phyloP scores from a whole-genome alignment of 257 asterid genomes.

The Solanum chaucha region DNA sequence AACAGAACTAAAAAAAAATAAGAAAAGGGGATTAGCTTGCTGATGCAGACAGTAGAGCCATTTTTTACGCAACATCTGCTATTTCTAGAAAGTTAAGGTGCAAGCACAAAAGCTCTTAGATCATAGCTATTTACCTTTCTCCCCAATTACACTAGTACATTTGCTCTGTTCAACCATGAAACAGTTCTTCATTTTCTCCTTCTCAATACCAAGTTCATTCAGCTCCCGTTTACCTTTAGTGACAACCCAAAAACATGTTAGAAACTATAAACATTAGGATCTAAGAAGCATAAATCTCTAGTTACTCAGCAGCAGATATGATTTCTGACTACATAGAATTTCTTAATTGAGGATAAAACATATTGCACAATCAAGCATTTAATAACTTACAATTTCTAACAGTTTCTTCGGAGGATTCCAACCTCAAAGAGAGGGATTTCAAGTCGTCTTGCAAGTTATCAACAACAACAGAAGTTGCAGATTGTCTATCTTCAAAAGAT shows the following conservation, averaged over 20 bases:
- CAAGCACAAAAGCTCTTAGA: not conserved
- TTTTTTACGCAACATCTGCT: not conserved
- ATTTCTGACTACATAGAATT: not conserved
- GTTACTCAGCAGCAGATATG: not conserved
- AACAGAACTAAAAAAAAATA: not conserved
- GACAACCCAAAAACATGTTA: slow-evolving; percentile 12
- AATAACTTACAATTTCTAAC: slow-evolving; percentile 58
- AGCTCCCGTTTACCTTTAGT: slow-evolving; percentile 75
- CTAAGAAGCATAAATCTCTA: not conserved
- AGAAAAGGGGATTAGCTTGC: not conserved
- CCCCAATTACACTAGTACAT: slow-evolving; percentile 38
- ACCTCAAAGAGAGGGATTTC: slow-evolving; percentile 49
- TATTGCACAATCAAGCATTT: not conserved
- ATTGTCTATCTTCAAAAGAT: slow-evolving; percentile 60
- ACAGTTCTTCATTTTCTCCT: slow-evolving; percentile 47
- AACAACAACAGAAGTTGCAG: slow-evolving; percentile 61
- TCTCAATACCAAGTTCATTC: slow-evolving; percentile 48
- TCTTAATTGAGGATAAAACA: not conserved
- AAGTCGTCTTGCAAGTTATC: slow-evolving; percentile 58
- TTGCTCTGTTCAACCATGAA: slow-evolving; percentile 47
- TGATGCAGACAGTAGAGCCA: not conserved
- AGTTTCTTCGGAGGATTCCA: slow-evolving; percentile 65
- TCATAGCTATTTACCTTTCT: slow-evolving; percentile 54
- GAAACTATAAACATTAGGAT: not conserved
- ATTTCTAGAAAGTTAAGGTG: not conserved